phyloP scores from a whole-genome alignment of 345 rosid species.

The Hibiscus syriacus region DNA sequence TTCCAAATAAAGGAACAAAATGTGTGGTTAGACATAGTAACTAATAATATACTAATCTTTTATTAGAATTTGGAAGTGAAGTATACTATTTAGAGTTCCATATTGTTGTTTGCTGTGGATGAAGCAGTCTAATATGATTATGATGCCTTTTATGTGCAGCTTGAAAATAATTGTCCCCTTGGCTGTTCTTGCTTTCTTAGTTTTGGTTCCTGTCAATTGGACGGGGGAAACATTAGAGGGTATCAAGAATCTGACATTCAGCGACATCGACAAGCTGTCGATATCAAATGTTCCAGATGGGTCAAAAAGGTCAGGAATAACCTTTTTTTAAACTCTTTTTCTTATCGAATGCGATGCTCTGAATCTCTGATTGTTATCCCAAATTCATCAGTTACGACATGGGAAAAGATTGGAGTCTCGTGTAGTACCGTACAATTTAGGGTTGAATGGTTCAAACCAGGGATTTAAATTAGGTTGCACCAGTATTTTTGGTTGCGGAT shows the following conservation, averaged over 20 bases:
- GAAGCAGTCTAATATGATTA: constrained; percentile 6
- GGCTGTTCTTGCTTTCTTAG: constrained; percentile 53
- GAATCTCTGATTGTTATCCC: not conserved
- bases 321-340: not conserved
- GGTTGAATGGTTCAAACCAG: constrained; percentile 1
- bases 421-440: not conserved
- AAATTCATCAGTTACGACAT: not conserved
- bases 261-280: constrained; percentile 76
- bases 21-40: not conserved
- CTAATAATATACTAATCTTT: not conserved
- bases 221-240: constrained; percentile 56
- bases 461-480: too few species aligned
- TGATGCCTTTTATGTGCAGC: constrained; percentile 35
- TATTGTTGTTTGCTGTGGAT: constrained; percentile 1
- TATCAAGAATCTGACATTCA: constrained; percentile 46
- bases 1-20: not conserved
- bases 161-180: constrained; percentile 74
- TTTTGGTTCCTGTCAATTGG: constrained; percentile 88
- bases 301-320: constrained; percentile 48
- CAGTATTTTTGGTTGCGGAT: too few species aligned
- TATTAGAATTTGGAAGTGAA: not conserved
- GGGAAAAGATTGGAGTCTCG: not conserved
- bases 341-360: not conserved
- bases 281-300: constrained; percentile 76
- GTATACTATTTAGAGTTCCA: not conserved